Evolutionary conservation across 2,329 filamentous ascomycete genomes (phyloP).

Genomic region (Botrytis fabae): DNA sequence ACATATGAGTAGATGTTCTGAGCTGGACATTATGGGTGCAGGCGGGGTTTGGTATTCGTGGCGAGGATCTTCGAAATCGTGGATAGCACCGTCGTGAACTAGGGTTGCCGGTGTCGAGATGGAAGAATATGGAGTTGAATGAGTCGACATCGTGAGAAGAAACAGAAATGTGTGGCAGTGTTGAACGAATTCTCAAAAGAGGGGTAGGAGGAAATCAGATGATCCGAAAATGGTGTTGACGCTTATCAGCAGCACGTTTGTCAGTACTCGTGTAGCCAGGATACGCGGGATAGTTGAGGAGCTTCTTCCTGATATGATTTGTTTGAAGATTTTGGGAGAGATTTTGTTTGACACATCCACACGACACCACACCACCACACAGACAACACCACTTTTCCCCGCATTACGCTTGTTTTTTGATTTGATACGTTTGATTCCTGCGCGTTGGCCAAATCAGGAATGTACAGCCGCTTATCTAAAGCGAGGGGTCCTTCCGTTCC

Average conservation of each 20-base stretch:
- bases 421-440: not conserved
- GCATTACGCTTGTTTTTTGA: not conserved
- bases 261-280: too few relatives aligned
- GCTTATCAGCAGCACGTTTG: not conserved
- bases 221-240: not conserved
- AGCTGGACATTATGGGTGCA: constrained; percentile 27
- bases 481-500: not conserved
- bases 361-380: not conserved
- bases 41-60: constrained; percentile 31
- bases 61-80: constrained; percentile 29
- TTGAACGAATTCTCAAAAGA: not conserved
- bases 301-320: not conserved
- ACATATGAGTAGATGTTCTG: constrained; percentile 56
- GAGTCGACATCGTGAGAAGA: constrained; percentile 12
- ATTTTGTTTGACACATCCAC: not conserved
- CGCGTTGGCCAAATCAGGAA: constrained; percentile 24
- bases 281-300: too few relatives aligned
- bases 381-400: not conserved
- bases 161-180: not conserved
- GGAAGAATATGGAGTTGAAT: constrained; percentile 12
- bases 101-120: constrained; percentile 11
- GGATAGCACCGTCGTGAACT: constrained; percentile 18
- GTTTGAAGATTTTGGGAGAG: not conserved
- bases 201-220: constrained; percentile 5
- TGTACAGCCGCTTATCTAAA: constrained; percentile 32